A percentile compares a stretch with the other conserved stretches of the same genome.
phyloP scores from a whole-genome alignment of 129 eudicot species.

The Helianthus tuberosus region DNA sequence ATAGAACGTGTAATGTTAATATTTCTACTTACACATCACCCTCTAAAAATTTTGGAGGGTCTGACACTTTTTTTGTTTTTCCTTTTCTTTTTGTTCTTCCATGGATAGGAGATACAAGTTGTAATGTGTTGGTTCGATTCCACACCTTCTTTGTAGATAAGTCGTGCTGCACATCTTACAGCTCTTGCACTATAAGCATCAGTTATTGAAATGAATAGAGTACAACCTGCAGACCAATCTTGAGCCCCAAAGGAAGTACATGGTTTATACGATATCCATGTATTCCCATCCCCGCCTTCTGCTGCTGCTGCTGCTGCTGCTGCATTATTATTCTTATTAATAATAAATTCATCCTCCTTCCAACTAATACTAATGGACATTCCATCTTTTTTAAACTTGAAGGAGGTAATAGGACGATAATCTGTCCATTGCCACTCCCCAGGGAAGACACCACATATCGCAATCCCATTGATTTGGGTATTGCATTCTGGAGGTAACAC shows the following conservation, averaged over 20 bases:
- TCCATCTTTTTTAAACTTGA: conserved; percentile 1
- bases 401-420: not conserved
- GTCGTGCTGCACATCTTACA: not conserved
- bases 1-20: too few species aligned
- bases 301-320: too few species aligned
- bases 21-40: too few species aligned
- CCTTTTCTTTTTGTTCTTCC: too few species aligned
- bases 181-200: not conserved
- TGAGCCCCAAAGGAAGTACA: not conserved
- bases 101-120: too few species aligned
- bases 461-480: not conserved
- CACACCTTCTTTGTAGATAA: not conserved
- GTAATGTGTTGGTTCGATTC: not conserved
- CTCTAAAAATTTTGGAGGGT: too few species aligned
- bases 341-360: not conserved
- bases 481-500: not conserved
- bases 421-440: not conserved
- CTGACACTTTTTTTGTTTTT: too few species aligned
- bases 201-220: not conserved
- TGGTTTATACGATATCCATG: not conserved
- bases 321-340: not conserved
- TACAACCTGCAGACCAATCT: not conserved
- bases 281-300: not conserved
- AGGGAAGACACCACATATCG: not conserved
- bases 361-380: not conserved